phyloP scores from a whole-genome alignment of 139 green algal genomes.

The Chlorella ohadii region DNA sequence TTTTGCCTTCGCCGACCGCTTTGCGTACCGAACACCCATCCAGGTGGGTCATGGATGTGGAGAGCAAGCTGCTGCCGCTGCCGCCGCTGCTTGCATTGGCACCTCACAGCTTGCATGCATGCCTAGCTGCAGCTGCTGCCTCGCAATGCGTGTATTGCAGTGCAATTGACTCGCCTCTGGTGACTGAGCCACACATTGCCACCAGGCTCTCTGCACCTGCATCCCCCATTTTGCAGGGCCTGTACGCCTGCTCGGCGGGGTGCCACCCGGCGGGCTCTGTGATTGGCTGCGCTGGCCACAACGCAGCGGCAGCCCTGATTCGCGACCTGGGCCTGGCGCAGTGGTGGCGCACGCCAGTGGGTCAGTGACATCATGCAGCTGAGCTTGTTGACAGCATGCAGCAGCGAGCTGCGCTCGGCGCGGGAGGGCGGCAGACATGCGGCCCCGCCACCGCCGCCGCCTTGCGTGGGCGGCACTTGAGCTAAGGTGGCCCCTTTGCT shows the following conservation, averaged over 20 bases:
- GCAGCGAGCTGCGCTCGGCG: not conserved
- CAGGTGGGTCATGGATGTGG: constrained; percentile 4
- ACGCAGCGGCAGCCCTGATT: constrained; percentile 54
- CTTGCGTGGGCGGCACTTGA: too few species aligned
- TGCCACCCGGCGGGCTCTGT: constrained; percentile 63
- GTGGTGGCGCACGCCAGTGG: constrained; percentile 32
- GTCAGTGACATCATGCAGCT: not conserved
- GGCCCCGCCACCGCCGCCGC: too few species aligned
- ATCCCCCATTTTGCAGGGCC: constrained; percentile 32
- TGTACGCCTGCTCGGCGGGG: constrained; percentile 62
- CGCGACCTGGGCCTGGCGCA: constrained; percentile 53
- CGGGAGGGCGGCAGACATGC: too few species aligned
- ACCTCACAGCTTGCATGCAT: not conserved
- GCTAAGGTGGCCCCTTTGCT: too few species aligned
- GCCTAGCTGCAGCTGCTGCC: not conserved
- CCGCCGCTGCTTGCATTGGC: not conserved
- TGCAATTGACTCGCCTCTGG: too few species aligned
- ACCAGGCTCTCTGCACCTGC: not conserved
- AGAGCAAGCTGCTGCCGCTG: not conserved
- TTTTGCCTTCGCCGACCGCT: constrained; percentile 59
- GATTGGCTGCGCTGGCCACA: constrained; percentile 63
- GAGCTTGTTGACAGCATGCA: not conserved
- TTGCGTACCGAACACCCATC: constrained; percentile 54
- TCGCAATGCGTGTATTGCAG: too few species aligned
- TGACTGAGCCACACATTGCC: too few species aligned